Evolutionary conservation across 352 stramenopile species (phyloP).

Genomic region (Globisporangium viniferum): DNA sequence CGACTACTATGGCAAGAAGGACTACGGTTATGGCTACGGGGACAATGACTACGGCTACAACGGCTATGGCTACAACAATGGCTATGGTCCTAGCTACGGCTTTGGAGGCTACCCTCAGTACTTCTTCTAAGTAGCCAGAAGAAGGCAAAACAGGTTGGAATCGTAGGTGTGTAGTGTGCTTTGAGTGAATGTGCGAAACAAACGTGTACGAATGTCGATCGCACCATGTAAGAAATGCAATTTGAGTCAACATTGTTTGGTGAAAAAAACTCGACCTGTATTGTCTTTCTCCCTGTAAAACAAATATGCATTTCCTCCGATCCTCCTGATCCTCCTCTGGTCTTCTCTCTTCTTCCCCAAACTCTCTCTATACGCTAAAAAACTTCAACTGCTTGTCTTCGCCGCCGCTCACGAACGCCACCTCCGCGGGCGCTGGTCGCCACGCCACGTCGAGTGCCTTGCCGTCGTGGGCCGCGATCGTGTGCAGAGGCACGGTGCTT

Average conservation of each 20-base stretch:
- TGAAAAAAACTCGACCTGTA: not conserved
- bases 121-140: not conserved
- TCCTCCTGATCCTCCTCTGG: not conserved
- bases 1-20: constrained; percentile 9
- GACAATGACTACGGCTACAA: not conserved
- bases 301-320: not conserved
- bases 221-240: not conserved
- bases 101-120: not conserved
- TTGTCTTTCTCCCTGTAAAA: constrained; percentile 1
- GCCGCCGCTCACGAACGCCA: constrained; percentile 73
- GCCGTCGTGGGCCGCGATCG: constrained; percentile 66
- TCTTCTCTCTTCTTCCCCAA: not conserved
- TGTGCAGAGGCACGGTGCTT: constrained; percentile 74
- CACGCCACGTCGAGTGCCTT: constrained; percentile 71
- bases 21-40: not conserved
- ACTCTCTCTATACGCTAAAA: constrained; percentile 71
- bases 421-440: constrained; percentile 30
- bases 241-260: not conserved
- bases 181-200: not conserved
- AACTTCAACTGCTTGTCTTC: constrained; percentile 87
- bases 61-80: not conserved
- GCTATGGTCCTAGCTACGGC: not conserved
- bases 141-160: not conserved
- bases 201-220: not conserved
- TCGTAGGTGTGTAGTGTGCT: not conserved